Percentiles rank a stretch among this genome's conserved stretches.
phyloP scores from a whole-genome alignment of 139 green algal genomes.

The Eudorina sp. region DNA sequence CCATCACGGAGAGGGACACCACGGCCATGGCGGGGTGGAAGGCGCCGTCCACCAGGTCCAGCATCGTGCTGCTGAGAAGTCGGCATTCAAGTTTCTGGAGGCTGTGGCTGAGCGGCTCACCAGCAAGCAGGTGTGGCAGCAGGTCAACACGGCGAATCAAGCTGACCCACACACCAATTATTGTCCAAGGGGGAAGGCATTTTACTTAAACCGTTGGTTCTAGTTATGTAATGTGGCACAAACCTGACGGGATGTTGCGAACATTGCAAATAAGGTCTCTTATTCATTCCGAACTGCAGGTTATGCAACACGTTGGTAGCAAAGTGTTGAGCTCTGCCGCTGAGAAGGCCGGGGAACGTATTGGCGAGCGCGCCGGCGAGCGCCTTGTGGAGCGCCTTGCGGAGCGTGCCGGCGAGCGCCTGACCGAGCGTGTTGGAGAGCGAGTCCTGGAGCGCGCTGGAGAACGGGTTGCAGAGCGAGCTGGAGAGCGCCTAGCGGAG shows the following conservation, averaged over 20 bases:
- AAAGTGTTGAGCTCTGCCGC: conserved; percentile 42
- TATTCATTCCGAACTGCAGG: neutral
- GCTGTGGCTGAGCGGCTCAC: conserved; percentile 46
- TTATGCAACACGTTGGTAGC: conserved; percentile 55
- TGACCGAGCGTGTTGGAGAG: conserved; percentile 43
- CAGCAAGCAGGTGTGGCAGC: conserved; percentile 49
- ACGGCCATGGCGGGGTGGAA: conserved; percentile 50
- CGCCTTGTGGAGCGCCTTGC: conserved; percentile 44
- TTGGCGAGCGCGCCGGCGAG: conserved; percentile 55
- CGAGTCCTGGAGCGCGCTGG: conserved; percentile 37
- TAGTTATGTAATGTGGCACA: neutral
- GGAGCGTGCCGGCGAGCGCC: conserved; percentile 33
- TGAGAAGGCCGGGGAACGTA: conserved; percentile 41
- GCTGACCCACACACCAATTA: no score
- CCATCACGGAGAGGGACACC: conserved; percentile 16
- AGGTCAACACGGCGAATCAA: no score
- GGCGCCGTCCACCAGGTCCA: conserved; percentile 62
- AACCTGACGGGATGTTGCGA: neutral
- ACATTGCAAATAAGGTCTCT: neutral
- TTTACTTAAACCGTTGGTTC: no score
- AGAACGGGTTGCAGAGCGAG: conserved; percentile 30
- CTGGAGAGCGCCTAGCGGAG: conserved; percentile 17
- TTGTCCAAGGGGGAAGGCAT: no score
- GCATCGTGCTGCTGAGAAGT: conserved; percentile 62
- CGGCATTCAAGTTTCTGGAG: conserved; percentile 61